phyloP scores from a whole-genome alignment of 345 rosid genomes.

The Firmiana major region DNA sequence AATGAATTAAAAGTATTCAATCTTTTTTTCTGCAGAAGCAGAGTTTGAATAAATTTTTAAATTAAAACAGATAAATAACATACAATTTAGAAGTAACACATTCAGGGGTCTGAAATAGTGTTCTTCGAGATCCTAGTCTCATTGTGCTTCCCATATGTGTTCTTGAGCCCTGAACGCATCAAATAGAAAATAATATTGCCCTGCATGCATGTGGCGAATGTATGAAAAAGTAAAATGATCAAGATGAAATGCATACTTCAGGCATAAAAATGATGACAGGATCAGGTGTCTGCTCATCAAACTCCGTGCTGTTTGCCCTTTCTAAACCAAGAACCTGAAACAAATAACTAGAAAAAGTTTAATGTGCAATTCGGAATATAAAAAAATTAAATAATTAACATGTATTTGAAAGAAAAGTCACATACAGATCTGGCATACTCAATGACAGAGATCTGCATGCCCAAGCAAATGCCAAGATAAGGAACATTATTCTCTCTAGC shows the following conservation, averaged over 20 bases:
- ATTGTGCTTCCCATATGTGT: constrained; percentile 99
- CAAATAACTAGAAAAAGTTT: constrained; percentile 16
- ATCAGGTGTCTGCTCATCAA: constrained; percentile 69
- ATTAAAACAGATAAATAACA: constrained; percentile 19
- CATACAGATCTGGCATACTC: constrained; percentile 91
- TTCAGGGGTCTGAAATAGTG: constrained; percentile 60
- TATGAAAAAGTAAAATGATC: neutral
- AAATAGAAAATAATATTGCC: constrained; percentile 8
- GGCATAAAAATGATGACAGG: constrained; percentile 95
- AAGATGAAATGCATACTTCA: constrained; percentile 48
- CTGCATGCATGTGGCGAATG: neutral
- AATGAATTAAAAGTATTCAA: neutral
- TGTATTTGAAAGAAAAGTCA: constrained; percentile 17
- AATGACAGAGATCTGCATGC: constrained; percentile 97
- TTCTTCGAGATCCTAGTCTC: constrained; percentile 92
- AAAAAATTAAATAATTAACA: too few species aligned
- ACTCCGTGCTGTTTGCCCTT: constrained; percentile 81
- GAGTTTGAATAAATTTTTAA: too few species aligned
- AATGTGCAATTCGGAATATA: neutral
- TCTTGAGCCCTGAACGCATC: constrained; percentile 68
- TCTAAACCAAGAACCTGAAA: constrained; percentile 74
- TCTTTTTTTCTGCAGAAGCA: neutral
- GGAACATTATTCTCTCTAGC: constrained; percentile 90
- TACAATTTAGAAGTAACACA: constrained; percentile 85
- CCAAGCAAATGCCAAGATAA: constrained; percentile 93